Conservation (phyloP, 2,329 filamentous ascomycete species). For the Orbilia quercus region DNA sequence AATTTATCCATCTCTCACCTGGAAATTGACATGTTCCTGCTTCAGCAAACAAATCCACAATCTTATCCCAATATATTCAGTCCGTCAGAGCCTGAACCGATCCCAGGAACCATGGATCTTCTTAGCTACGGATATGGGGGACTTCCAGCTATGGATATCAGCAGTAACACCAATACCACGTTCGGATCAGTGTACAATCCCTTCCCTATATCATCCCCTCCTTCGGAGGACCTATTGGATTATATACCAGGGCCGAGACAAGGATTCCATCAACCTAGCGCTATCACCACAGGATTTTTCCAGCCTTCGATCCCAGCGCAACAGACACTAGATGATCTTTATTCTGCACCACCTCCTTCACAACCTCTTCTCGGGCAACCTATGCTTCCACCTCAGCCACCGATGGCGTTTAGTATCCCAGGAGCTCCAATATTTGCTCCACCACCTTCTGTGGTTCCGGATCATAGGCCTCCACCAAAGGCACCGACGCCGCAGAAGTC, state of each 20-base stretch:
- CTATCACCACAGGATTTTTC: slow-evolving; percentile 6
- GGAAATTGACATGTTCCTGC: slow-evolving; percentile 34
- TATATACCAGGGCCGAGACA: not conserved
- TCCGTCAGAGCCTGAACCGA: not conserved
- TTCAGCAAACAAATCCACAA: slow-evolving; percentile 11
- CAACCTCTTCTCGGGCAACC: too few relatives aligned
- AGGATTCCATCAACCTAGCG: not conserved
- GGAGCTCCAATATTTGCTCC: not conserved
- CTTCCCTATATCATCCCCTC: not conserved
- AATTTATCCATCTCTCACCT: slow-evolving; percentile 10
- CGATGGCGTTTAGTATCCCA: too few relatives aligned
- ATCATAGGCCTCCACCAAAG: not conserved
- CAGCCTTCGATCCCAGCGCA: slow-evolving; percentile 1
- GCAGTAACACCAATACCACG: not conserved
- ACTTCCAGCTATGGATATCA: not conserved
- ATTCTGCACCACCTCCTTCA: too few relatives aligned
- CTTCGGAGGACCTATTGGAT: not conserved
- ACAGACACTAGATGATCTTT: too few relatives aligned
- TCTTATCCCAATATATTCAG: slow-evolving; percentile 11
- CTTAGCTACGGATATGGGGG: not conserved
- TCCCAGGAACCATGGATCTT: not conserved
- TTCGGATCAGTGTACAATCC: not conserved
- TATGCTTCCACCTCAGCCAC: not conserved
- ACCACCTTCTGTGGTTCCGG: slow-evolving; percentile 6
- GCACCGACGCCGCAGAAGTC: not conserved